Percentiles rank a stretch among this genome's conserved stretches.
Conservation (phyloP, 495 filamentous ascomycete species). For the Neurospora sp. region DNA sequence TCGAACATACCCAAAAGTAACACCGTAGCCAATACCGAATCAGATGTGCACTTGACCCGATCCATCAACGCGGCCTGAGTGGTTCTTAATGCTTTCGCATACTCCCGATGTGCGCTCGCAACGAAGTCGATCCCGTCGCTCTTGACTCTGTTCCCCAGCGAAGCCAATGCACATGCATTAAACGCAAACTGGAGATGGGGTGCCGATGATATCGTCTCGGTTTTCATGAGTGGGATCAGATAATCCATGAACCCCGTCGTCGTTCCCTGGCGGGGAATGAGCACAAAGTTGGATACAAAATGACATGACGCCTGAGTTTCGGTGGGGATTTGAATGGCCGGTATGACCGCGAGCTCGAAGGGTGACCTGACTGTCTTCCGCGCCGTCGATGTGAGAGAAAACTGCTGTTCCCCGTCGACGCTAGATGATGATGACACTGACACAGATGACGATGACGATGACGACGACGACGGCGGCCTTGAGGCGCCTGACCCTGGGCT, state of each 20-base stretch:
- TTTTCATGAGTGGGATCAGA: constrained; percentile 42
- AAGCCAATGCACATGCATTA: constrained; percentile 50
- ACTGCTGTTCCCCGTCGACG: not conserved
- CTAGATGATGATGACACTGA: not conserved
- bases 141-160: constrained; percentile 37
- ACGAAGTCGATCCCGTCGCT: constrained; percentile 18
- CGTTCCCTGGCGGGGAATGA: constrained; percentile 32
- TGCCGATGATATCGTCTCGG: constrained; percentile 19
- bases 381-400: not conserved
- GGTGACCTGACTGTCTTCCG: constrained; percentile 4
- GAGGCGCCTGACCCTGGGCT: not conserved
- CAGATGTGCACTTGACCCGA: constrained; percentile 27
- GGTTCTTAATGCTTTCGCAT: constrained; percentile 41
- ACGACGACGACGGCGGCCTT: not conserved
- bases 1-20: constrained; percentile 46
- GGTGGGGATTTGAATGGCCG: constrained; percentile 24
- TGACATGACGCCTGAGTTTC: constrained; percentile 42
- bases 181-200: constrained; percentile 32
- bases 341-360: constrained; percentile 12
- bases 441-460: not conserved
- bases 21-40: constrained; percentile 51
- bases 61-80: constrained; percentile 44
- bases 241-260: constrained; percentile 46
- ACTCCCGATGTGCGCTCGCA: constrained; percentile 32
- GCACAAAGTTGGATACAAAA: constrained; percentile 48